Evolutionary conservation across 441 rosid genomes (phyloP), one percentile per base, ranked within the genome.

Genomic region (Raphanus hybrid): DNA sequence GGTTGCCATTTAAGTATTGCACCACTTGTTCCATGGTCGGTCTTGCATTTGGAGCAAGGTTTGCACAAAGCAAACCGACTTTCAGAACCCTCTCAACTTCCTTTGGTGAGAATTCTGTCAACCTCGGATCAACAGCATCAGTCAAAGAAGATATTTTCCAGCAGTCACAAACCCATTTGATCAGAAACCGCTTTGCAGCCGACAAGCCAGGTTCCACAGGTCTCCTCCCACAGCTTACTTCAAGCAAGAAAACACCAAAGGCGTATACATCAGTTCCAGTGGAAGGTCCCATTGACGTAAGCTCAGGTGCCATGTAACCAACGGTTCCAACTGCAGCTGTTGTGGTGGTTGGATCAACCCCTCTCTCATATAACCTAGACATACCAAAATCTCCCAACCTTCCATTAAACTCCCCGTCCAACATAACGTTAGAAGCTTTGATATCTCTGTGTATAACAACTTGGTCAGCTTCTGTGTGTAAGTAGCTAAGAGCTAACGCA

Each of bases 331-430:
- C 88, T 0, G 88, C 77, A 1, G 80, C 78, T 6, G 91, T 87
- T 23, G 87, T 81, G 23, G 87, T 39, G 20, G 82, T 78, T 41
- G 80, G 63, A 61, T 67, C 74, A n/a, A 70, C 32, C 48, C 75
- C 86, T 3, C 57, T 89, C 37, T 88, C 87, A 15, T 87, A 76
- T 27, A 86, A 73, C 74, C 71, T 87, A 2, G 93, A 89, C 50
- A 89, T 87, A 16, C 96, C 93, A 11, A 90, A 88, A 80, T 90
- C 88, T 2, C 90, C 92, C 8, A 90, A 55, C 60, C 84, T 41
- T 27, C 86, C 92, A 0, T 82, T 85, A 5, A 86, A 67, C 27
- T 84, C 75, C 0, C 79, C 69, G 41, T 90, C 95, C 55, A 88
- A 70, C 61, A 88, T 70, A 50, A 87, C 70, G 35, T 87, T 88